Evolutionary conservation across 2,329 filamentous ascomycete species (phyloP), one percentile per base, ranked within the genome.

Genomic region (Talaromyces sp.): DNA sequence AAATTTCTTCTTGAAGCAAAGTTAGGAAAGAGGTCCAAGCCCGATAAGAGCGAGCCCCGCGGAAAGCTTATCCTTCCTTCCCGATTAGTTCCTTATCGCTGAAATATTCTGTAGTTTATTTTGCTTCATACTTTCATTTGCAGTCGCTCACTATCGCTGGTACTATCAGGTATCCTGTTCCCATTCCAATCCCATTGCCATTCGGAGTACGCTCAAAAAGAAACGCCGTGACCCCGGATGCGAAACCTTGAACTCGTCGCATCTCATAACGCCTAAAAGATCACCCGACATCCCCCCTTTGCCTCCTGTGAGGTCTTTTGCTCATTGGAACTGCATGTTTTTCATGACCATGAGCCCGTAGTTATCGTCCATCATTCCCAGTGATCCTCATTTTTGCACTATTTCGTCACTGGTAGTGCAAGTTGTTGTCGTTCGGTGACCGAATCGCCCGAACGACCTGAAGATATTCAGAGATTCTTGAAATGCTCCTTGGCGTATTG

Each of bases 401-500:
- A 36, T 25, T 54, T 54, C 31, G 53, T 36, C 31, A 36, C n/a
- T 56, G 29, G 1, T 19, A 34, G 29, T 54, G 51, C 27, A 13
- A 54, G n/a, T 54, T 22, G n/a, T 34, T 13, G 29, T 54, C 29
- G 8, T 54, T 15, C 29, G 29, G 19, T 22, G 49, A 31, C 49
- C 22, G 47, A 29, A 5, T 53, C 5, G 31, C 11, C n/a, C 53
- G 17, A 54, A 36, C 6, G n/a, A 22, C 7, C 8, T 36, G 51
- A 31, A 22, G 13, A 38, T 19, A 67, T 63, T 69, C 72, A 67
- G 63, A 76, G 69, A 67, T 79, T 79, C 70, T 81, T 82, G 76
- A 96, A 96, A 79, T 98, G 91, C 78, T 98, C 94, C 79, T 97
- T 97, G 65, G 94, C 94, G 78, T 97, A 97, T 79, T 97, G 93